Conservation (phyloP, 2,329 filamentous ascomycete species). For the Aspergillus carbonarius region DNA sequence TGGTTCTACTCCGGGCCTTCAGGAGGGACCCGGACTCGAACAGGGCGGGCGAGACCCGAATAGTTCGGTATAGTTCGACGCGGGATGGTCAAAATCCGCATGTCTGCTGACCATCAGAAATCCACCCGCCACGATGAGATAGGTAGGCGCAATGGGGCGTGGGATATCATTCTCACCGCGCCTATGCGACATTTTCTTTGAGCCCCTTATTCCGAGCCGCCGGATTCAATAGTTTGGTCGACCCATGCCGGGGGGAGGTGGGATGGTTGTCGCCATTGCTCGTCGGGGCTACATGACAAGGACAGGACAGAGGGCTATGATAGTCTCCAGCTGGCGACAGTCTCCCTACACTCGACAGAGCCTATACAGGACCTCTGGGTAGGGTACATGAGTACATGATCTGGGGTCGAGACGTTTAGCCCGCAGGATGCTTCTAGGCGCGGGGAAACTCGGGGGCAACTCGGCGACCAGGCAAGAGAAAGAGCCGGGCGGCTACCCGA, state of each 20-base stretch:
- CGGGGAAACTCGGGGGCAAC: slow-evolving; percentile 24
- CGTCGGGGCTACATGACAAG: neutral
- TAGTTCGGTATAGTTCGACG: slow-evolving; percentile 6
- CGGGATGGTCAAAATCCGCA: slow-evolving; percentile 15
- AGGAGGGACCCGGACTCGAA: neutral
- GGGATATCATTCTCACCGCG: neutral
- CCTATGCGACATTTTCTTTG: slow-evolving; percentile 7
- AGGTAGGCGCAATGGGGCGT: neutral
- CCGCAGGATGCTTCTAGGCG: neutral
- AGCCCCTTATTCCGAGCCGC: neutral
- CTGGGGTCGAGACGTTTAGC: no score
- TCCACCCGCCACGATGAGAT: slow-evolving; percentile 15
- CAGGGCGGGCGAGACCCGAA: slow-evolving; percentile 6
- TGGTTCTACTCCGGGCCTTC: neutral
- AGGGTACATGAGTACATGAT: no score
- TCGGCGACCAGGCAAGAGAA: slow-evolving; percentile 16
- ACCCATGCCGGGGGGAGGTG: neutral
- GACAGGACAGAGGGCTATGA: no score
- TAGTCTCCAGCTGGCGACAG: no score
- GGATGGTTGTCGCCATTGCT: neutral
- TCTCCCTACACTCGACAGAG: no score
- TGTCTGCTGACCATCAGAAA: slow-evolving; percentile 23
- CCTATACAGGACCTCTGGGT: no score
- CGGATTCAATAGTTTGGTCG: neutral
- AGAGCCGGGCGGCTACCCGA: slow-evolving; percentile 16